These are phyloP conservation scores for Dendrocalamus latiflorus DNA, from an alignment of 202 grass and related monocot species.

Conservation along the genomic window DNA sequence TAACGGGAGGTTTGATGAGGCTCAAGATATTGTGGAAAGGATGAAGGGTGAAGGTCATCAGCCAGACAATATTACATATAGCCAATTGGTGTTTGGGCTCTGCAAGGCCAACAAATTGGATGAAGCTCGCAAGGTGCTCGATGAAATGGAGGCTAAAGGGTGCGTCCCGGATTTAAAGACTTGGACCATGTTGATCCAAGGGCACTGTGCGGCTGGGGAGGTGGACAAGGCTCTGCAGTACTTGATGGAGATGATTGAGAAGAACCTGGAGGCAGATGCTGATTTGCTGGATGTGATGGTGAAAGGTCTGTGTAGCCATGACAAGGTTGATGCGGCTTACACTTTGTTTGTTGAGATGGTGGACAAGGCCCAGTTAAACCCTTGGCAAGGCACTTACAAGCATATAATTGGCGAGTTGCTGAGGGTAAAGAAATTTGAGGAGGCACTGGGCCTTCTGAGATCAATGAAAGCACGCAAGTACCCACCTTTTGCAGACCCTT, in stretches of 20 bases:
- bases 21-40: slow-evolving; percentile 43
- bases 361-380: slow-evolving; percentile 43
- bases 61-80: slow-evolving; percentile 83
- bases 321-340: slow-evolving; percentile 46
- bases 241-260: slow-evolving; percentile 68
- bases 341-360: slow-evolving; percentile 73
- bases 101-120: slow-evolving; percentile 60
- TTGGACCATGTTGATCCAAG: slow-evolving; percentile 91
- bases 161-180: slow-evolving; percentile 78
- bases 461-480: slow-evolving; percentile 65
- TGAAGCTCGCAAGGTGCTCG: slow-evolving; percentile 59
- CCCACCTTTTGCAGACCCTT: slow-evolving; percentile 64
- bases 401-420: slow-evolving; percentile 57
- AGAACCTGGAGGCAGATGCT: slow-evolving; percentile 46
- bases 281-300: slow-evolving; percentile 66
- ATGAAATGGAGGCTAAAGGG: slow-evolving; percentile 54
- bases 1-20: slow-evolving; percentile 58
- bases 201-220: slow-evolving; percentile 57
- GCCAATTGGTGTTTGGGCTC: slow-evolving; percentile 73
- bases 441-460: slow-evolving; percentile 58
- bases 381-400: slow-evolving; percentile 65
- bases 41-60: slow-evolving; percentile 60
- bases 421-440: slow-evolving; percentile 54
- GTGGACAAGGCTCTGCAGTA: slow-evolving; percentile 56
- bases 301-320: slow-evolving; percentile 53